Evolutionary conservation across 164 flowering plant species (phyloP).

Genomic region (Echeveria elegans): DNA sequence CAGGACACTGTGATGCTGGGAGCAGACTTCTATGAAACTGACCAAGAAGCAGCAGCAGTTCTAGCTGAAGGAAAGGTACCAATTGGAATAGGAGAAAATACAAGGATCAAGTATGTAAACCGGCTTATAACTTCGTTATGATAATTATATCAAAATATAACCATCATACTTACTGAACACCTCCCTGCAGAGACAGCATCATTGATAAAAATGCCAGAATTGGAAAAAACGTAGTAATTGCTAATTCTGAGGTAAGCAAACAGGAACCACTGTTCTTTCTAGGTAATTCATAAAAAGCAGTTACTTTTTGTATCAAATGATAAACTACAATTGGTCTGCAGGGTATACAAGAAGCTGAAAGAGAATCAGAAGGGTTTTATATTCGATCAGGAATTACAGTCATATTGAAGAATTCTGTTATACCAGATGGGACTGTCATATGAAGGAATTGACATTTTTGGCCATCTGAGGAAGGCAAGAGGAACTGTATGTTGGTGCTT

Average conservation of each 20-base stretch:
- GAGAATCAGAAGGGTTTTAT: conserved; percentile 82
- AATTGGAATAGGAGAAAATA: conserved; percentile 76
- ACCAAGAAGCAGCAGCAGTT: conserved; percentile 77
- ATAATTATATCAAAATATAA: too few species aligned
- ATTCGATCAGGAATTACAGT: conserved; percentile 82
- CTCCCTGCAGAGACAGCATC: conserved; percentile 55
- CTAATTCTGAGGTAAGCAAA: conserved; percentile 67
- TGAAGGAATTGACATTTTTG: too few species aligned
- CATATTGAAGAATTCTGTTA: conserved; percentile 50
- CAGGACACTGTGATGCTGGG: conserved; percentile 99
- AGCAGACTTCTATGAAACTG: conserved; percentile 94
- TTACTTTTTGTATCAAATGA: background rate
- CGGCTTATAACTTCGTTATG: too few species aligned
- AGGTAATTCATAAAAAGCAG: background rate
- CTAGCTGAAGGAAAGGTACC: conserved; percentile 95
- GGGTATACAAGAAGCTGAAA: conserved; percentile 93
- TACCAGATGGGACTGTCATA: conserved; percentile 39
- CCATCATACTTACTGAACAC: background rate
- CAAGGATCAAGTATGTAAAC: conserved; percentile 61
- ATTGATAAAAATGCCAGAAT: conserved; percentile 94
- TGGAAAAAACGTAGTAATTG: conserved; percentile 68
- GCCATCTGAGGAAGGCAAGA: background rate
- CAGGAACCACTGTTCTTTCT: background rate
- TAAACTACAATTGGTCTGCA: conserved; percentile 20
- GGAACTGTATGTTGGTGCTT: too few species aligned